Base-by-base conservation (phyloP, 73 alveolate genomes). In the Paramecium caudatum region DNA sequence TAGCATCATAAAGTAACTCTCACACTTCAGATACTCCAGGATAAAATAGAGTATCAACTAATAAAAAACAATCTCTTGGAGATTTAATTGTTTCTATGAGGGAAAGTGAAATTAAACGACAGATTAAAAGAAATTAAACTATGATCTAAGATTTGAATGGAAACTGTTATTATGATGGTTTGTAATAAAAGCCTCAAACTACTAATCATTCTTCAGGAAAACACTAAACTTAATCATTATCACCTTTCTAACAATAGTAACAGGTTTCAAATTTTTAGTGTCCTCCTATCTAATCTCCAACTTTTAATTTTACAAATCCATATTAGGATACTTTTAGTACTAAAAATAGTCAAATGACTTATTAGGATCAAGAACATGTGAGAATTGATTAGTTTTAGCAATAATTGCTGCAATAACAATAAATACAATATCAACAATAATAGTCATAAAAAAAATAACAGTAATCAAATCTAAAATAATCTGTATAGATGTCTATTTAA, bases 31-130 rank as follows among this genome's bases (percentile, higher is more conserved):
- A 55, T 23, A 55, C 3, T 0, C 30, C 80, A 10, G 12, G 30
- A 27, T 23, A 55, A 5, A 10, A 10, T 1, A 55, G n/a, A 55
- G 30, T 55, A 27, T 55, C 80, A 19, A 55, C 80, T 1, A 55
- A 55, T 55, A 65, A 65, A 30, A 65, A 65, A 36, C 9, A 65
- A 65, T 65, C 83, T 1, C 34, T 65, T 32, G 49, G 34, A 0
- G 83, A 65, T 65, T 16, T 65, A 10, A 65, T 32, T 30, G 19
- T 33, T 8, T 32, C 83, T 33, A 33, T 36, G 47, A 65, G 39
- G 8, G 83, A 65, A 9, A 33, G 83, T 3, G 83, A 65, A n/a
- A 65, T 65, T 65, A 30, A 65, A 27, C 27, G 83, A 65, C 6
- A 33, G 39, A 36, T 36, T 12, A 65, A 32, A 55, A 55, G 46